phyloP scores from a whole-genome alignment of 2,329 filamentous ascomycete species.

The Neopestalotiopsis sp. region DNA sequence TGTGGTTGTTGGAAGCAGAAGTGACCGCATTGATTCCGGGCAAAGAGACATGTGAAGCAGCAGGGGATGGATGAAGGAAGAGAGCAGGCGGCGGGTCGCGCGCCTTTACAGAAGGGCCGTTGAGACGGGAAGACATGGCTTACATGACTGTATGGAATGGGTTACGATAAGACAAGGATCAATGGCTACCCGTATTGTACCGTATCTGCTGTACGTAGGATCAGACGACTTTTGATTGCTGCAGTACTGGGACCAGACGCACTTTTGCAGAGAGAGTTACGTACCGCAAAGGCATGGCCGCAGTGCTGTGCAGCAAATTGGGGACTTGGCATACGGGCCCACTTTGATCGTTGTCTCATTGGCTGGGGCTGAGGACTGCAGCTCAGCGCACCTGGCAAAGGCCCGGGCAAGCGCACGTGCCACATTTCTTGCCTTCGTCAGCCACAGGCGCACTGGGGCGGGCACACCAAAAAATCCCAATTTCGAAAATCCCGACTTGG shows the following conservation, averaged over 20 bases:
- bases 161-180: background rate
- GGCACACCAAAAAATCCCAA: slow-evolving; percentile 29
- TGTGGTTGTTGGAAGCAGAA: slow-evolving; percentile 32
- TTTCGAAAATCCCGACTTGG: slow-evolving; percentile 9
- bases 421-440: background rate
- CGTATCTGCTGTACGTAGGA: background rate
- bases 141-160: slow-evolving; percentile 23
- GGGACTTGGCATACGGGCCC: background rate
- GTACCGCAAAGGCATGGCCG: background rate
- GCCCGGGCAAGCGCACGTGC: background rate
- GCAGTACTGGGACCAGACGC: no score
- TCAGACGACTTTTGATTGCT: background rate
- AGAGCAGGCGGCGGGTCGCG: slow-evolving; percentile 72
- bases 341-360: background rate
- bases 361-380: background rate
- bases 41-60: slow-evolving; percentile 72
- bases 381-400: background rate
- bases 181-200: background rate
- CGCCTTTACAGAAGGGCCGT: slow-evolving; percentile 34
- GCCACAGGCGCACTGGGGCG: background rate
- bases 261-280: background rate
- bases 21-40: slow-evolving; percentile 46
- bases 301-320: background rate
- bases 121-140: slow-evolving; percentile 34
- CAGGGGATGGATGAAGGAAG: slow-evolving; percentile 82